A percentile compares a stretch with the other conserved stretches of the same genome.
Conservation (phyloP, 257 asterid species). For the Mentha longifolia region DNA sequence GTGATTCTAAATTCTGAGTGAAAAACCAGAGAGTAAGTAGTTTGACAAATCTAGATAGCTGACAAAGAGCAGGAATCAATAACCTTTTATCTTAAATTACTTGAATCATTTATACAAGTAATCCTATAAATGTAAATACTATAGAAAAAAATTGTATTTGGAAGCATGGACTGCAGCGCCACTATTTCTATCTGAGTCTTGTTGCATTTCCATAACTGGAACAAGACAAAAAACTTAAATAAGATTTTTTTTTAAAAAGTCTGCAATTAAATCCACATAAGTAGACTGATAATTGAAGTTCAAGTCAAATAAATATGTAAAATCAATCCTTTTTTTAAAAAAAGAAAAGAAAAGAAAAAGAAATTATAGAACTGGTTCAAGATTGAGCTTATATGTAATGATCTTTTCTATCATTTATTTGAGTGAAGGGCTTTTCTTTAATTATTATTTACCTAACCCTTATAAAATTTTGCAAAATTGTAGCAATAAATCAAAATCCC, state of each 20-base stretch:
- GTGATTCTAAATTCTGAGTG: constrained; percentile 46
- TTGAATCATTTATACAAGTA: constrained; percentile 34
- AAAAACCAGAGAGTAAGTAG: constrained; percentile 8
- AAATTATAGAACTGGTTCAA: too few relatives aligned
- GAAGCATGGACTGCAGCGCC: constrained; percentile 52
- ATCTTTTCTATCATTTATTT: not conserved
- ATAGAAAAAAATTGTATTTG: constrained; percentile 20
- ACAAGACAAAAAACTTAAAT: constrained; percentile 13
- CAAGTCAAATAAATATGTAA: too few relatives aligned
- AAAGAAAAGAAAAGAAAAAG: too few relatives aligned
- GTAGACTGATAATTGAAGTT: not conserved
- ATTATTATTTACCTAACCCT: not conserved
- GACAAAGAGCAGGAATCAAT: constrained; percentile 36
- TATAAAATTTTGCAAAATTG: not conserved
- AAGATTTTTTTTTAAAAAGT: not conserved
- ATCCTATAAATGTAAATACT: constrained; percentile 20
- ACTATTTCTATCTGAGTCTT: constrained; percentile 14
- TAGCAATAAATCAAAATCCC: not conserved
- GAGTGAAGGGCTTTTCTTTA: not conserved
- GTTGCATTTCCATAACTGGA: constrained; percentile 40
- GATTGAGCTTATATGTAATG: not conserved
- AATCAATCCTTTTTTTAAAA: too few relatives aligned
- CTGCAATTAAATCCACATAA: constrained; percentile 31
- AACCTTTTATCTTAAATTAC: constrained; percentile 39
- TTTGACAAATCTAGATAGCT: constrained; percentile 37